Conservation (phyloP, 192 early-diverging fungal genomes). For the Neocallimastix lanati region DNA sequence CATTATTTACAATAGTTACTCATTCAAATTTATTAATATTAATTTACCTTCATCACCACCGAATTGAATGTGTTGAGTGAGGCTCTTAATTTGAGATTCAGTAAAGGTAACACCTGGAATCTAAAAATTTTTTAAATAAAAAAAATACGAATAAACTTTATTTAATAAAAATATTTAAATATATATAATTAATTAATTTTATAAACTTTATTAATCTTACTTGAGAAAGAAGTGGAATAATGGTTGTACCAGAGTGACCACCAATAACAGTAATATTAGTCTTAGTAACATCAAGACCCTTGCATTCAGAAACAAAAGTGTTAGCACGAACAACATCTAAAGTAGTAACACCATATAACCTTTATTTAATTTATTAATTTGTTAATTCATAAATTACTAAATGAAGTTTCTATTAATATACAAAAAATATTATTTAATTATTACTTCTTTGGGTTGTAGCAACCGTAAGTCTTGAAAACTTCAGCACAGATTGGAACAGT, state of each 20-base stretch:
- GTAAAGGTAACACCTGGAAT: constrained; percentile 16
- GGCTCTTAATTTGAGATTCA: constrained; percentile 26
- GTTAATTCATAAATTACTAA: too few species aligned
- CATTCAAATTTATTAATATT: too few species aligned
- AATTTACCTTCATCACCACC: constrained; percentile 31
- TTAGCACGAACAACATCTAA: constrained; percentile 40
- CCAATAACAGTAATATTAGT: constrained; percentile 34
- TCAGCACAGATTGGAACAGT: constrained; percentile 47
- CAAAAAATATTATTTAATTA: too few species aligned
- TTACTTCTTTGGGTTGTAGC: constrained; percentile 37
- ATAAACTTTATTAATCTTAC: too few species aligned
- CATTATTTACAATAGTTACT: too few species aligned
- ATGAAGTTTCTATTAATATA: too few species aligned
- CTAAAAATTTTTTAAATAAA: neutral
- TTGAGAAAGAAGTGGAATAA: constrained; percentile 34
- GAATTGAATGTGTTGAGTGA: constrained; percentile 42
- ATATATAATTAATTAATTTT: too few species aligned
- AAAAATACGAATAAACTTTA: too few species aligned
- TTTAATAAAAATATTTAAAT: too few species aligned
- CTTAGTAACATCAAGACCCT: constrained; percentile 14
- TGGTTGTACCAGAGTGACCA: constrained; percentile 50
- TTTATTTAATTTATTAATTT: too few species aligned
- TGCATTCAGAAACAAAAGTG: constrained; percentile 32
- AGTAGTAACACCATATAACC: constrained; percentile 40
- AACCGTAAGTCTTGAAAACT: constrained; percentile 33